These are phyloP conservation scores for Multifurca ochricompacta DNA, from an alignment of 768 basidiomycete genomes.

Conservation along the genomic window DNA sequence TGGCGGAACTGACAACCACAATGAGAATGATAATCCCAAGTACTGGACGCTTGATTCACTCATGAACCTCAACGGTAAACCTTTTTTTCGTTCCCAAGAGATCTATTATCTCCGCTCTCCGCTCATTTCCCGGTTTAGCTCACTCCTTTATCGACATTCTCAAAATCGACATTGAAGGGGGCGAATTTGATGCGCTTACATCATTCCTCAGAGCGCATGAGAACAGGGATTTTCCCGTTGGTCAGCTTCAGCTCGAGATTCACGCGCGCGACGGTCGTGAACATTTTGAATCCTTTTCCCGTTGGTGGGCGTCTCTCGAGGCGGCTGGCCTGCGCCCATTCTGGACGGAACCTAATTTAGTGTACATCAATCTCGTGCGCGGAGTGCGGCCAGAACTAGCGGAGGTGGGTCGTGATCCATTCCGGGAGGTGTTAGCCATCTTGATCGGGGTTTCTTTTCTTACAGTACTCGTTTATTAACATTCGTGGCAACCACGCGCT, in stretches of 20 bases:
- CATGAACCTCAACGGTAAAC: conserved; percentile 51
- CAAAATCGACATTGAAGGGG: conserved; percentile 63
- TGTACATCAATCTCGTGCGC: conserved; percentile 36
- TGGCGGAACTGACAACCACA: conserved; percentile 37
- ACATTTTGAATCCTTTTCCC: conserved; percentile 45
- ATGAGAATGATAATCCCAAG: conserved; percentile 36
- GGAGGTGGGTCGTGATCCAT: conserved; percentile 27
- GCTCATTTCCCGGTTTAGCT: conserved; percentile 28
- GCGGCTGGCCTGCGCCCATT: conserved; percentile 61
- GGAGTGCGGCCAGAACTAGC: conserved; percentile 33
- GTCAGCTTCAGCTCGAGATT: conserved; percentile 66
- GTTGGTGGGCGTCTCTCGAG: conserved; percentile 66
- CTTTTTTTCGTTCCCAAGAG: too few species aligned
- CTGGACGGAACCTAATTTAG: conserved; percentile 51
- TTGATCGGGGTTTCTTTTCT: conserved; percentile 13
- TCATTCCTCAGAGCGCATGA: conserved; percentile 36
- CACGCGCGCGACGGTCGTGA: conserved; percentile 34
- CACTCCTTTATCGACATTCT: conserved; percentile 64
- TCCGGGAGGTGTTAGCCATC: not conserved
- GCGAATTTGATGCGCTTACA: conserved; percentile 55
- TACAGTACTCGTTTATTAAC: conserved; percentile 45
- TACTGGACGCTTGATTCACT: conserved; percentile 57
- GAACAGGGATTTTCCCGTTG: conserved; percentile 42
- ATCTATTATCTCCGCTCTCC: too few species aligned
- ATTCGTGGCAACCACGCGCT: conserved; percentile 29